Conservation (phyloP, 23 red algal genomes). For the Gracilaria domingensis region DNA sequence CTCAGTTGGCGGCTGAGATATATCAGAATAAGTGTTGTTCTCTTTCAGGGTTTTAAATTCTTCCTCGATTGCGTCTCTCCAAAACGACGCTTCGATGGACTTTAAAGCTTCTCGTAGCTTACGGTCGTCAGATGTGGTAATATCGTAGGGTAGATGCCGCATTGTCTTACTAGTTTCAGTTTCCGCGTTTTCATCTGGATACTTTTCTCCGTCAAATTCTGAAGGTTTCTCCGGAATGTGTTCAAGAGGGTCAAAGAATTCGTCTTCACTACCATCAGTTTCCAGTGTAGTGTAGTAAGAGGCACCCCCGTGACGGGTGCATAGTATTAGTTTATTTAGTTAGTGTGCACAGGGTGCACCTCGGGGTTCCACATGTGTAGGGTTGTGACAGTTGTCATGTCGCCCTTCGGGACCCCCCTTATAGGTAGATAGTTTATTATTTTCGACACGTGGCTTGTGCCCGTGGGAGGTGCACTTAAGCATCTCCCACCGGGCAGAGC, state of each 20-base stretch:
- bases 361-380: too few relatives aligned
- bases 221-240: neutral
- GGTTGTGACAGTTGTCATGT: too few relatives aligned
- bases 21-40: constrained; percentile 4
- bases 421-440: constrained; percentile 6
- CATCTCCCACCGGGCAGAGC: too few relatives aligned
- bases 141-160: neutral
- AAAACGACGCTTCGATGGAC: neutral
- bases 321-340: too few relatives aligned
- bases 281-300: too few relatives aligned
- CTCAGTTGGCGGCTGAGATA: neutral
- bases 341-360: too few relatives aligned
- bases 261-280: neutral
- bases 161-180: neutral
- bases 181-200: neutral
- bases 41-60: neutral
- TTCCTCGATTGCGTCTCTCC: constrained; percentile 11
- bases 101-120: neutral
- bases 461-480: constrained; percentile 5
- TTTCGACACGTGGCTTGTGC: neutral
- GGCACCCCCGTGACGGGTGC: too few relatives aligned
- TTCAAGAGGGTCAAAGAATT: neutral
- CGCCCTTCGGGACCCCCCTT: neutral
- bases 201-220: neutral
- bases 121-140: constrained; percentile 7